Percentiles rank a stretch among this genome's conserved stretches.
These are phyloP conservation scores for Gracilaria domingensis DNA, from an alignment of 23 red algal genomes.

Conservation along the genomic window DNA sequence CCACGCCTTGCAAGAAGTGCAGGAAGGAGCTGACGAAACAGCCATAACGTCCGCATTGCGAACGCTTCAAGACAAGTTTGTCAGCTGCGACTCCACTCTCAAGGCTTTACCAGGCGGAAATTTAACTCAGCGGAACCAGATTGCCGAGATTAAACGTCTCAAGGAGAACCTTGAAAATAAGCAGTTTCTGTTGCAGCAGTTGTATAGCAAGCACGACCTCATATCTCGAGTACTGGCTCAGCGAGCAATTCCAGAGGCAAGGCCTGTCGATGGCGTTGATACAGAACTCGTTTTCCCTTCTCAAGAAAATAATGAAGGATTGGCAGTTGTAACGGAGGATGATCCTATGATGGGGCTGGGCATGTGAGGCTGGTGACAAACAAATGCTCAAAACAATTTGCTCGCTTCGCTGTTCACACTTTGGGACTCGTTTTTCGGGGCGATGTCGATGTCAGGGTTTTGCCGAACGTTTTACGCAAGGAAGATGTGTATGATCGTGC, in stretches of 20 bases:
- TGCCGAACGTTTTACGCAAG: no score
- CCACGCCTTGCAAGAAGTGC: constrained; percentile 33
- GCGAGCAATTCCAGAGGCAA: constrained; percentile 45
- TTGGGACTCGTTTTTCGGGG: no score
- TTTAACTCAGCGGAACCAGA: constrained; percentile 46
- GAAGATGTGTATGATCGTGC: no score
- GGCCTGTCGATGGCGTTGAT: constrained; percentile 32
- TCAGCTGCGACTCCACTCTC: constrained; percentile 31
- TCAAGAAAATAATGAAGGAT: not conserved
- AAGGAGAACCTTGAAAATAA: constrained; percentile 46
- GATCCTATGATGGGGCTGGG: constrained; percentile 24
- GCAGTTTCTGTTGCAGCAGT: constrained; percentile 27
- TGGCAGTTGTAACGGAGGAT: constrained; percentile 11
- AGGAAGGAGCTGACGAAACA: constrained; percentile 48
- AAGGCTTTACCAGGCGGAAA: constrained; percentile 49
- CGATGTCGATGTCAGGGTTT: no score
- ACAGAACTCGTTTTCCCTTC: constrained; percentile 12
- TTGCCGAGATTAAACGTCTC: constrained; percentile 48
- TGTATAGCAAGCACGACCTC: constrained; percentile 65
- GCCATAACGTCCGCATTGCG: constrained; percentile 13
- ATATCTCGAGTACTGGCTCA: constrained; percentile 48
- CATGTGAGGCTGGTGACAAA: not conserved
- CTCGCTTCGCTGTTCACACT: no score
- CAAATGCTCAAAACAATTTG: no score
- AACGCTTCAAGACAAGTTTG: constrained; percentile 38